Base-by-base conservation (phyloP, 768 basidiomycete species). In the Sporobolomyces phaffii region DNA sequence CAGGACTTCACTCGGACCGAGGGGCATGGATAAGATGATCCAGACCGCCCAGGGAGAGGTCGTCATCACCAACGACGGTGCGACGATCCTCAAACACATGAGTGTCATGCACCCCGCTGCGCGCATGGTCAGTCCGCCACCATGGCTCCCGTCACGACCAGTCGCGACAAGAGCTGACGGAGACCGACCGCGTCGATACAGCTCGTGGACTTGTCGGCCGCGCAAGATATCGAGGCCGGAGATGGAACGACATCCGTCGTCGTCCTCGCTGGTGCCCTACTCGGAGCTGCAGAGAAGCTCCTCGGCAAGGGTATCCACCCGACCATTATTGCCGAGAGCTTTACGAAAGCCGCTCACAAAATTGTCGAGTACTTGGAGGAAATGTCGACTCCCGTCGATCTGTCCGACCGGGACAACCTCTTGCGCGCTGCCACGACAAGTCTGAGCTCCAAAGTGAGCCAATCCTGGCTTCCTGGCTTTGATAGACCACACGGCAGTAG, bases 21-120 rank as follows among this genome's bases (percentile, higher is more conserved):
- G 89, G 78, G 94, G 94, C 69, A 99, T 99, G 94, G 94, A 98
- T 81, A 98, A 98, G 82, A 98, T 98, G 94, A 94, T 89, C 41
- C 58, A 66, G 48, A 72, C 66, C 1, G 63, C 81, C 61, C 91
- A 91, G 78, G 93, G 93, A 68, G 94, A 99, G 78, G 91, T 94
- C 22, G 88, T 98, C 74, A 90, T 99, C 73, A 98, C 96, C 13
- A 99, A 99, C 77, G 96, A 99, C 79, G 96, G 96, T 24, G 96
- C 96, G 10, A 99, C 96, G 15, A 99, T 99, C 72, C 80, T 99
- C 61, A 90, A 91, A 72, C 78, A 80, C 73, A 68, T 73, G 73
- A 91, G 94, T 73, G 96, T 94, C 24, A 79, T 98, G 56, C 96
- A 99, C 79, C 96, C 96, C 45, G 94, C 96, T 43, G 96, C 96